Conservation (phyloP, 768 basidiomycete genomes). For the Lentinula detonsa region DNA sequence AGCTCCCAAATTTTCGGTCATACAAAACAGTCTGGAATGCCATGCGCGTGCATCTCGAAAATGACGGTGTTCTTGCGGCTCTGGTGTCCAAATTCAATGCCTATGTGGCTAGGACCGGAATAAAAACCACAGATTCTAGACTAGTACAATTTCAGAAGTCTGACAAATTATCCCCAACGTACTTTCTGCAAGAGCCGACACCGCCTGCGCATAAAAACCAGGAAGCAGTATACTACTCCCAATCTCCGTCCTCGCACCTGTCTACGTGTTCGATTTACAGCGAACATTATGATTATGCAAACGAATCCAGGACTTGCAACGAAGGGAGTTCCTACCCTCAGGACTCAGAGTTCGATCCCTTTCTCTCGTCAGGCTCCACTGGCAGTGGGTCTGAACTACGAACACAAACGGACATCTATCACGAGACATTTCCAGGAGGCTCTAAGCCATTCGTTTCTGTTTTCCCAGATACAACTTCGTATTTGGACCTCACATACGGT, state of each 20-base stretch:
- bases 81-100: background rate
- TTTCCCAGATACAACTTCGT: background rate
- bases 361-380: background rate
- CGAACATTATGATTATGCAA: too few relatives aligned
- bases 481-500: background rate
- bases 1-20: background rate
- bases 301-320: background rate
- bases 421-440: background rate
- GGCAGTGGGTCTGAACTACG: background rate
- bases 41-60: background rate
- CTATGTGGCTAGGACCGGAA: background rate
- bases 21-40: background rate
- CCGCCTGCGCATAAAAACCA: too few relatives aligned
- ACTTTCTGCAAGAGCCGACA: too few relatives aligned
- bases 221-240: too few relatives aligned
- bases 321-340: background rate
- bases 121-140: background rate
- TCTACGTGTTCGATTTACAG: too few relatives aligned
- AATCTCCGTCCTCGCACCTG: too few relatives aligned
- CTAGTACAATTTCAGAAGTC: too few relatives aligned
- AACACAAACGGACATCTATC: background rate
- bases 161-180: too few relatives aligned
- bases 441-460: background rate
- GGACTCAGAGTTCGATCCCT: background rate
- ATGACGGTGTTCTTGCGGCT: background rate